Evolutionary conservation across 2,329 filamentous ascomycete genomes (phyloP).

Genomic region (Mariannaea elegans): DNA sequence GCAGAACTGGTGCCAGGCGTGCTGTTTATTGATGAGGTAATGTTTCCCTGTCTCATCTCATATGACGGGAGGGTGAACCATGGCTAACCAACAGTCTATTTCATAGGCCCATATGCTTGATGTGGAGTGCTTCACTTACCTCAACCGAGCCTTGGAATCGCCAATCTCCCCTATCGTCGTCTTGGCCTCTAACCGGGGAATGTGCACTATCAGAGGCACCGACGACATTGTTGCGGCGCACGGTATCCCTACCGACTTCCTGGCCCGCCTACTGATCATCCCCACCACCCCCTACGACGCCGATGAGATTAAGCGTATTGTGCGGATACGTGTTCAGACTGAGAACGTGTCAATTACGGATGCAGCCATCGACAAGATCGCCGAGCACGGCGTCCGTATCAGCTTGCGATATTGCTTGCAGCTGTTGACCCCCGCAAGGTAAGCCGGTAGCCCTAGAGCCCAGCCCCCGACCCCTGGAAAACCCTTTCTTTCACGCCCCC

Average conservation of each 20-base stretch:
- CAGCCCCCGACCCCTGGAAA: slow-evolving; percentile 15
- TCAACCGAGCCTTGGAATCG: slow-evolving; percentile 97
- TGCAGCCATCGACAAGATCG: slow-evolving; percentile 85
- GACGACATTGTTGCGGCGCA: slow-evolving; percentile 85
- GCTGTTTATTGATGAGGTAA: slow-evolving; percentile 97
- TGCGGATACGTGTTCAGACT: slow-evolving; percentile 82
- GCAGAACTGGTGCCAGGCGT: slow-evolving; percentile 98
- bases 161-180: slow-evolving; percentile 96
- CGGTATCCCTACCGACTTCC: slow-evolving; percentile 92
- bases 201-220: slow-evolving; percentile 90
- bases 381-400: slow-evolving; percentile 86
- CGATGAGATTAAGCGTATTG: slow-evolving; percentile 92
- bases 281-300: slow-evolving; percentile 90
- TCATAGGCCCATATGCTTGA: slow-evolving; percentile 97
- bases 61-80: slow-evolving; percentile 28
- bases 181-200: slow-evolving; percentile 94
- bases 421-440: slow-evolving; percentile 85
- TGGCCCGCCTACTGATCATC: slow-evolving; percentile 93
- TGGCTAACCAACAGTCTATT: slow-evolving; percentile 33
- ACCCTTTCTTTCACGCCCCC: background rate
- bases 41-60: slow-evolving; percentile 21
- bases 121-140: slow-evolving; percentile 98
- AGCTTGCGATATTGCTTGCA: slow-evolving; percentile 94
- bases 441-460: slow-evolving; percentile 41
- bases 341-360: slow-evolving; percentile 84